phyloP scores from a whole-genome alignment of 140 eudicot species.

The Senecio squalidus region DNA sequence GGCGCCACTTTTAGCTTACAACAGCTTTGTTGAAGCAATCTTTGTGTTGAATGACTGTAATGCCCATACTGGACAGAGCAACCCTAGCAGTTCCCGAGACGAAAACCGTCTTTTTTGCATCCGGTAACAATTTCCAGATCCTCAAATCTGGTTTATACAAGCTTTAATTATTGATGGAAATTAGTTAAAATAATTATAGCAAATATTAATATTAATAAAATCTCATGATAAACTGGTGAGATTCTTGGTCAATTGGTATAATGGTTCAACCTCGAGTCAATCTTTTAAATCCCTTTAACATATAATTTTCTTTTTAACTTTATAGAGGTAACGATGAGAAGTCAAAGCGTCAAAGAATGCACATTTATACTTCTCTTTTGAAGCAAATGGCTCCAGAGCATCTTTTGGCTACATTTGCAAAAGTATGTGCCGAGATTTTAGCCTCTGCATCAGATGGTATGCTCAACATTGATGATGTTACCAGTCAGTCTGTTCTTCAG shows the following conservation, averaged over 20 bases:
- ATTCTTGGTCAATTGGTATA: no score
- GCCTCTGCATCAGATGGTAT: conserved; percentile 91
- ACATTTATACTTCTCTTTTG: conserved; percentile 66
- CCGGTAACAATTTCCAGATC: conserved; percentile 34
- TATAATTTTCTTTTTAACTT: not conserved
- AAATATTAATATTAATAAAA: no score
- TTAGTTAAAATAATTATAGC: no score
- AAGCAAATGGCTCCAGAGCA: conserved; percentile 99
- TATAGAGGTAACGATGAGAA: conserved; percentile 80
- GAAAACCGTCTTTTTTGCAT: conserved; percentile 61
- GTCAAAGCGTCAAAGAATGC: conserved; percentile 86
- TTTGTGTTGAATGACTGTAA: conserved; percentile 91
- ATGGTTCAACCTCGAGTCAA: no score
- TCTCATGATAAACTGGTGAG: no score
- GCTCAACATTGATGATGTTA: conserved; percentile 66
- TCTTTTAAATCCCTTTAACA: no score
- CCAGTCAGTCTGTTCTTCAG: conserved; percentile 92
- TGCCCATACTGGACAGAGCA: conserved; percentile 77
- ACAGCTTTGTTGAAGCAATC: conserved; percentile 94
- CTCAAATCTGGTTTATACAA: not conserved
- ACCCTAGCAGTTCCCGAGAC: conserved; percentile 35
- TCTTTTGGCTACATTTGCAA: conserved; percentile 92
- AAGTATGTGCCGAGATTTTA: conserved; percentile 93
- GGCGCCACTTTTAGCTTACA: conserved; percentile 97
- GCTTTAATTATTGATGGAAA: no score